Conservation (phyloP, 2,329 filamentous ascomycete genomes). For the Pleoardoris graminearum region DNA sequence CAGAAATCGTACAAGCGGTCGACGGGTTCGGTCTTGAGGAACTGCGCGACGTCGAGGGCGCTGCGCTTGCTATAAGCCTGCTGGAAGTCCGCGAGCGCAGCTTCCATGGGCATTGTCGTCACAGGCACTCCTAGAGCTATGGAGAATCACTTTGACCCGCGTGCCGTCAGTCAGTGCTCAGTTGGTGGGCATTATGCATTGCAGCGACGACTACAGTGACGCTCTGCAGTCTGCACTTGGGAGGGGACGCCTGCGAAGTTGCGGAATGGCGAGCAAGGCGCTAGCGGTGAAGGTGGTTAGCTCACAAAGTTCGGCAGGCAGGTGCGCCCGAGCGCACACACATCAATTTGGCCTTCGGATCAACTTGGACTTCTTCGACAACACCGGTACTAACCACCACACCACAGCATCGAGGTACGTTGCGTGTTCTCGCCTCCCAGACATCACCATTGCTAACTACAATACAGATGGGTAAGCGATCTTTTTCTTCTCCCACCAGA, state of each 20-base stretch:
- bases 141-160: slow-evolving; percentile 16
- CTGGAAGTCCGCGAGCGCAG: slow-evolving; percentile 73
- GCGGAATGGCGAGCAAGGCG: not conserved
- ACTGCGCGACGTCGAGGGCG: slow-evolving; percentile 74
- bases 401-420: slow-evolving; percentile 60
- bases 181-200: too few species aligned
- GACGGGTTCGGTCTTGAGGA: slow-evolving; percentile 72
- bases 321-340: slow-evolving; percentile 11
- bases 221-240: not conserved
- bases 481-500: slow-evolving; percentile 23
- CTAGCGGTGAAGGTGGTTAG: slow-evolving; percentile 17
- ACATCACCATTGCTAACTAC: slow-evolving; percentile 34
- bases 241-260: not conserved
- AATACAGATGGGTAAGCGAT: slow-evolving; percentile 66
- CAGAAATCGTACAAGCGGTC: slow-evolving; percentile 71
- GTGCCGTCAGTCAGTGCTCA: slow-evolving; percentile 6
- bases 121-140: not conserved
- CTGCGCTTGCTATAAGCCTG: slow-evolving; percentile 66
- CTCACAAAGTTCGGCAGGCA: slow-evolving; percentile 27
- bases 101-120: slow-evolving; percentile 62
- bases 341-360: slow-evolving; percentile 16
- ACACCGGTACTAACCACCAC: slow-evolving; percentile 44
- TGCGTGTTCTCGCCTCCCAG: slow-evolving; percentile 7
- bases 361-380: slow-evolving; percentile 35
- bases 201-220: not conserved